Conservation (phyloP, 495 filamentous ascomycete species). For the Podospora anserina region DNA sequence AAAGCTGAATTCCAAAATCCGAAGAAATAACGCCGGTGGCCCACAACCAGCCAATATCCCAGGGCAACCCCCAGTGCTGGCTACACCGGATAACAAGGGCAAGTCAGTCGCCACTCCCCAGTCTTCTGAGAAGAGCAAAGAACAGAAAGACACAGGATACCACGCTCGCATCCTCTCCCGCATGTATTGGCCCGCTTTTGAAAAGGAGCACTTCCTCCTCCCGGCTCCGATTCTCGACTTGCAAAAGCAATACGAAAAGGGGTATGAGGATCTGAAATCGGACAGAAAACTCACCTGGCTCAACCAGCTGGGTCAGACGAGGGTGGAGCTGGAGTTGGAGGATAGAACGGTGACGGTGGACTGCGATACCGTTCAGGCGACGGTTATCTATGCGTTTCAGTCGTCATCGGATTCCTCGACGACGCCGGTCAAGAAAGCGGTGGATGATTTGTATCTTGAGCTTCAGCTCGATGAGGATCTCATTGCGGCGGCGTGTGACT, state of each 20-base stretch:
- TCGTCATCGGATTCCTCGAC: slow-evolving; percentile 16
- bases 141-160: slow-evolving; percentile 33
- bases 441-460: slow-evolving; percentile 58
- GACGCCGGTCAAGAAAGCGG: slow-evolving; percentile 48
- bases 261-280: slow-evolving; percentile 76
- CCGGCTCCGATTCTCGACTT: slow-evolving; percentile 60
- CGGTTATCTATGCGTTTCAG: slow-evolving; percentile 84
- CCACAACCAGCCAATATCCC: slow-evolving; percentile 13
- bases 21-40: slow-evolving; percentile 28
- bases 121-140: slow-evolving; percentile 13
- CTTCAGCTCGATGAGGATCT: slow-evolving; percentile 76
- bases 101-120: not conserved
- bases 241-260: slow-evolving; percentile 66
- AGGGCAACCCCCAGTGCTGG: slow-evolving; percentile 22
- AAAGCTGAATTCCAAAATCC: slow-evolving; percentile 63
- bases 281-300: slow-evolving; percentile 87
- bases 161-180: slow-evolving; percentile 83
- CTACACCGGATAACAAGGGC: slow-evolving; percentile 22
- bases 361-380: slow-evolving; percentile 84
- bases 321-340: slow-evolving; percentile 75
- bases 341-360: slow-evolving; percentile 71
- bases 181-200: slow-evolving; percentile 90
- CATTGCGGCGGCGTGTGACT: slow-evolving; percentile 71
- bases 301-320: slow-evolving; percentile 73
- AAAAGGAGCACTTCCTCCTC: slow-evolving; percentile 70